Percentiles rank a stretch among this genome's conserved stretches.
These are phyloP conservation scores for Lipomyces oligophaga DNA, from an alignment of 805 yeast genomes.

Conservation along the genomic window DNA sequence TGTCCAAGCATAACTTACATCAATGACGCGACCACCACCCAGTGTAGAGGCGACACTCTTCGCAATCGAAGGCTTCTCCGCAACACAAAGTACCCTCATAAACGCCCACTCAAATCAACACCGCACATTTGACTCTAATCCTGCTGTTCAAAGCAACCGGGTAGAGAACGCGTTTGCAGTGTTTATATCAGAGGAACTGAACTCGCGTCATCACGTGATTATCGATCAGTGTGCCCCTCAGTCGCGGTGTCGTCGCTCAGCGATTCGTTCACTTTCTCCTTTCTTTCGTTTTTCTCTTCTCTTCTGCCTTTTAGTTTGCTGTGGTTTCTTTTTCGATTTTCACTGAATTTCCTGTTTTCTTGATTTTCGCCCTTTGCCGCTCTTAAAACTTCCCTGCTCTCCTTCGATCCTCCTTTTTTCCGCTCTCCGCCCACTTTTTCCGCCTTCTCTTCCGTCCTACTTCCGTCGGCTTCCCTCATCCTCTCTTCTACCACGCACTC, in stretches of 20 bases:
- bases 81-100: constrained; percentile 86
- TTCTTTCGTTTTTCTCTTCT: background rate
- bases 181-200: background rate
- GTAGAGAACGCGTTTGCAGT: background rate
- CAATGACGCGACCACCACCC: constrained; percentile 61
- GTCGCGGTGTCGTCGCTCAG: background rate
- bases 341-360: background rate
- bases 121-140: background rate
- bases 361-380: background rate
- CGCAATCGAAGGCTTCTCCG: constrained; percentile 95
- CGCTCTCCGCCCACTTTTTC: background rate
- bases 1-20: constrained; percentile 27
- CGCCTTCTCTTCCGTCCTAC: constrained; percentile 2
- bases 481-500: constrained; percentile 1
- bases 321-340: background rate
- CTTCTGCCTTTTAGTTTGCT: background rate
- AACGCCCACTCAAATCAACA: background rate
- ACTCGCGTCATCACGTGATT: background rate
- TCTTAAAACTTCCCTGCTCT: background rate
- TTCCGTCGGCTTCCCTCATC: background rate
- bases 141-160: background rate
- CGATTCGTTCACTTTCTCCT: background rate
- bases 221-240: background rate
- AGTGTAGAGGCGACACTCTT: constrained; percentile 71
- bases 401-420: background rate